phyloP scores from a whole-genome alignment of 345 rosid species.

The Rhodomyrtus tomentosa region DNA sequence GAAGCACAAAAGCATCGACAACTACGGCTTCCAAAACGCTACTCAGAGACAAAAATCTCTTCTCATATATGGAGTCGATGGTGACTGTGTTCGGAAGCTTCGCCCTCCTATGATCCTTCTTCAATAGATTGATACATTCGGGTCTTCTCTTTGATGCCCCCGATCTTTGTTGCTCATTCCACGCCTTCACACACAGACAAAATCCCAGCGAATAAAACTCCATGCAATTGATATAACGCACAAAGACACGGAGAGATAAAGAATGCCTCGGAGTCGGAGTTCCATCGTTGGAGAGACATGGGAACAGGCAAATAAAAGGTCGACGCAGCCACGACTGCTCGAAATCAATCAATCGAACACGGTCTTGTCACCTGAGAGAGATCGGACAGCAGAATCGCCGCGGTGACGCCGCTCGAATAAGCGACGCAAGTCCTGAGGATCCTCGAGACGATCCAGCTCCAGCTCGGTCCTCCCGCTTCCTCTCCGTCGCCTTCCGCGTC shows the following conservation, averaged over 20 bases:
- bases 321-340: background rate
- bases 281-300: background rate
- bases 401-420: constrained; percentile 87
- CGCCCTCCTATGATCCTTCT: constrained; percentile 50
- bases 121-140: constrained; percentile 46
- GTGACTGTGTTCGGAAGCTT: constrained; percentile 67
- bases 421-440: constrained; percentile 65
- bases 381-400: constrained; percentile 80
- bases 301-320: background rate
- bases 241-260: background rate
- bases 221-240: background rate
- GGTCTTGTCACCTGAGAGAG: constrained; percentile 51
- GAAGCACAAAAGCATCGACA: constrained; percentile 56
- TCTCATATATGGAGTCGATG: constrained; percentile 69
- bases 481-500: constrained; percentile 5
- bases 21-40: constrained; percentile 78
- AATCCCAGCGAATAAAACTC: background rate
- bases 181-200: background rate
- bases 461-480: constrained; percentile 38
- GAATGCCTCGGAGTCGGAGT: background rate
- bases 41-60: constrained; percentile 59
- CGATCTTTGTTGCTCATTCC: constrained; percentile 41
- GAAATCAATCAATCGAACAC: background rate
- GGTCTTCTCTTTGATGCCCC: constrained; percentile 57
- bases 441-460: constrained; percentile 82